phyloP scores from a whole-genome alignment of 768 basidiomycete species.

The Auriscalpium microsporum region DNA sequence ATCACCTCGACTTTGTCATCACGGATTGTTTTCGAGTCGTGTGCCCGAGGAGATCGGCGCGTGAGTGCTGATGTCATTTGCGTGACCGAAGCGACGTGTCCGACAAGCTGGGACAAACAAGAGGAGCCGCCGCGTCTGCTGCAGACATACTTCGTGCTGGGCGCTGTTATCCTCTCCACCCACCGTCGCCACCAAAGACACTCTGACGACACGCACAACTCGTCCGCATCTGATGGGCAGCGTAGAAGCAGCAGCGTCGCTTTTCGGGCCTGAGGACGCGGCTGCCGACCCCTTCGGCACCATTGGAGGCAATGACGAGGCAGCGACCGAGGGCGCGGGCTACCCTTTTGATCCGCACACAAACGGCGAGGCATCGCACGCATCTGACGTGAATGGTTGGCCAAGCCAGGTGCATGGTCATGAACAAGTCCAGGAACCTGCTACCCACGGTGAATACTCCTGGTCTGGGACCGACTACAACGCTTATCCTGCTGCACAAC shows the following conservation, averaged over 20 bases:
- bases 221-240: conserved; percentile 37
- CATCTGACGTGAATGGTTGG: neutral
- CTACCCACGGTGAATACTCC: neutral
- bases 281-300: conserved; percentile 32
- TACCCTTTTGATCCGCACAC: neutral
- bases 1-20: too few relatives aligned
- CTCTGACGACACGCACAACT: too few relatives aligned
- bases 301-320: conserved; percentile 4
- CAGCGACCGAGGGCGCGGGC: neutral
- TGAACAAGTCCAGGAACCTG: neutral
- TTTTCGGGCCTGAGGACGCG: conserved; percentile 64
- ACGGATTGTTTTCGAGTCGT: neutral
- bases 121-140: neutral
- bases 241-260: conserved; percentile 73
- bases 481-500: conserved; percentile 1
- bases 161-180: too few relatives aligned
- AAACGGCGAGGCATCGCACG: neutral
- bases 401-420: neutral
- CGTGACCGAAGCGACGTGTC: neutral
- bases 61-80: neutral
- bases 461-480: conserved; percentile 1
- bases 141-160: neutral
- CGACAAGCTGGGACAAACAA: conserved; percentile 13
- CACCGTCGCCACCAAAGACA: too few relatives aligned
- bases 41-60: neutral